A percentile compares a stretch with the other conserved stretches of the same genome.
These are phyloP conservation scores for Raddia distichophylla DNA, from an alignment of 176 grass and related monocot species.

Conservation along the genomic window DNA sequence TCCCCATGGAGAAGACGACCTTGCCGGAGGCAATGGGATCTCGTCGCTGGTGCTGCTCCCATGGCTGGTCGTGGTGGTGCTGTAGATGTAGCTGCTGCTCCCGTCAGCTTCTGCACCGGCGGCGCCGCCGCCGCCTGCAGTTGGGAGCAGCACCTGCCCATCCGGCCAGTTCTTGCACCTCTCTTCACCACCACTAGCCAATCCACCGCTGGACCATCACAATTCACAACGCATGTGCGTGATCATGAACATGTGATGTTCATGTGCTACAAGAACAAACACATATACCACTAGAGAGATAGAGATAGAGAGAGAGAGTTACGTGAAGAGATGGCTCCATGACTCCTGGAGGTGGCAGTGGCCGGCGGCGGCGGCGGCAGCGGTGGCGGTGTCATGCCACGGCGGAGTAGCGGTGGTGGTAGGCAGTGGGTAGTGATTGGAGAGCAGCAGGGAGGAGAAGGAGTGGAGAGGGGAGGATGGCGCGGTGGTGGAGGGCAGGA, in stretches of 20 bases:
- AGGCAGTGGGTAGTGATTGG: conserved; percentile 54
- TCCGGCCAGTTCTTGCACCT: conserved; percentile 45
- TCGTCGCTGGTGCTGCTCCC: conserved; percentile 47
- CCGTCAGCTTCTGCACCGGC: conserved; percentile 34
- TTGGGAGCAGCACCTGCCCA: conserved; percentile 39
- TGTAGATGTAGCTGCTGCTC: conserved; percentile 46
- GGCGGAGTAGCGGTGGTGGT: conserved; percentile 14
- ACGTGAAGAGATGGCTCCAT: conserved; percentile 66
- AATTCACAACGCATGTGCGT: background rate
- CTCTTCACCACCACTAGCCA: conserved; percentile 58
- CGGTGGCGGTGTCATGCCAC: conserved; percentile 35
- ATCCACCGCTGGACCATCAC: conserved; percentile 45
- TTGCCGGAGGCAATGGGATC: conserved; percentile 34
- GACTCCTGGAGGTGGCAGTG: conserved; percentile 51
- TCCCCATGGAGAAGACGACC: conserved; percentile 44
- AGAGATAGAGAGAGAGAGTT: conserved; percentile 31
- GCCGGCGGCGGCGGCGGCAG: background rate
- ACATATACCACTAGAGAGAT: background rate
- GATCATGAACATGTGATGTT: background rate
- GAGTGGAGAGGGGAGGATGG: conserved; percentile 44
- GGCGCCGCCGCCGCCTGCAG: background rate
- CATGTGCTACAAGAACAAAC: background rate
- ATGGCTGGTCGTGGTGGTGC: conserved; percentile 50
- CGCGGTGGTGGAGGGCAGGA: conserved; percentile 40
- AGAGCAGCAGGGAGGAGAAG: conserved; percentile 60